Conservation (phyloP, 2,329 filamentous ascomycete species). For the Alternaria arborescens region DNA sequence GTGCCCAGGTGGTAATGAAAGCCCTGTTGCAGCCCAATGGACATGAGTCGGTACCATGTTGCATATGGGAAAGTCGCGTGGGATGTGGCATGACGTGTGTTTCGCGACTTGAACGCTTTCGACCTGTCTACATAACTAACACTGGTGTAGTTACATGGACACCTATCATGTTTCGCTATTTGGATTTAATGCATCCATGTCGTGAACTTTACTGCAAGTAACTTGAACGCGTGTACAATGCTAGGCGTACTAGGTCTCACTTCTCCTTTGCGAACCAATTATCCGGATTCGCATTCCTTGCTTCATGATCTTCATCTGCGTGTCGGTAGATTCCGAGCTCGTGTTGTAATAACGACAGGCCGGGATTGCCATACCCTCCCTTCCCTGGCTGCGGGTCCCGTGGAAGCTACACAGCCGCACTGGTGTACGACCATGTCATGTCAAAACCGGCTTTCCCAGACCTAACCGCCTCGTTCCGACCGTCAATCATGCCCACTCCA, state of each 20-base stretch:
- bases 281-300: conserved; percentile 3
- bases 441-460: conserved; percentile 11
- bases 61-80: conserved; percentile 13
- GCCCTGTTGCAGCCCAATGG: conserved; percentile 20
- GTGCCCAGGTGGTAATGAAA: conserved; percentile 14
- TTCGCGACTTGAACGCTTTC: conserved; percentile 12
- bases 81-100: conserved; percentile 15
- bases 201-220: conserved; percentile 4
- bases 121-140: conserved; percentile 9
- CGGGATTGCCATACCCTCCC: conserved; percentile 5
- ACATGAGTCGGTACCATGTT: conserved; percentile 14
- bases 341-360: conserved; percentile 12
- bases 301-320: conserved; percentile 1
- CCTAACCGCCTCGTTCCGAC: conserved; percentile 5
- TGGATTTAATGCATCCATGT: conserved; percentile 12
- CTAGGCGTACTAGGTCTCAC: conserved; percentile 5
- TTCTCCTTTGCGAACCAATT: conserved; percentile 7
- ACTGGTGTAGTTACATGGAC: conserved; percentile 11
- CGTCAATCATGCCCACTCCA: conserved; percentile 9
- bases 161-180: conserved; percentile 15
- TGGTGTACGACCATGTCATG: conserved; percentile 7
- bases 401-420: conserved; percentile 13
- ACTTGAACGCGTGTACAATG: conserved; percentile 14
- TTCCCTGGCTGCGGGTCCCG: conserved; percentile 11
- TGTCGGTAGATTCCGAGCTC: conserved; percentile 15